Evolutionary conservation across 192 early-diverging fungal species (phyloP).

Genomic region (Coemansia brasiliensis): DNA sequence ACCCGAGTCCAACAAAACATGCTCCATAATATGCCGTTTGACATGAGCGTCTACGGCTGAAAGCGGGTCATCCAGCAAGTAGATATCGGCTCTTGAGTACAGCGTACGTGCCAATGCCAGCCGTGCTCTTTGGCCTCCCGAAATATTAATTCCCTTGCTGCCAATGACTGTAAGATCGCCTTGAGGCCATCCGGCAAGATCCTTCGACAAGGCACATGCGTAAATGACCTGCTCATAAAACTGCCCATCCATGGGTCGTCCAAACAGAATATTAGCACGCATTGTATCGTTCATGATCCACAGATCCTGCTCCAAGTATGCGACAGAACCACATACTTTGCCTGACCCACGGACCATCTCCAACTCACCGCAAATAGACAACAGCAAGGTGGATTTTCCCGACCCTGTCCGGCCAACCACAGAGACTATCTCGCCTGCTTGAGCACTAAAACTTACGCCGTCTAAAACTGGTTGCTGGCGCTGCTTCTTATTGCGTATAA

Average conservation of each 20-base stretch:
- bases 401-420: conserved; percentile 62
- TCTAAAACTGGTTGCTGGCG: not conserved
- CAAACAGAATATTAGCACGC: conserved; percentile 82
- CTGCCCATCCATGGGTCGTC: conserved; percentile 58
- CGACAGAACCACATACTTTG: conserved; percentile 17
- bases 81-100: conserved; percentile 67
- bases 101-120: conserved; percentile 65
- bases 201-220: conserved; percentile 62
- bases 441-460: conserved; percentile 7
- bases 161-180: conserved; percentile 72
- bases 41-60: conserved; percentile 68
- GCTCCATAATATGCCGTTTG: conserved; percentile 63
- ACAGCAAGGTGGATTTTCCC: conserved; percentile 65
- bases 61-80: conserved; percentile 72
- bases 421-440: conserved; percentile 52
- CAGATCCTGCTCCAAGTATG: conserved; percentile 26
- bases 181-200: conserved; percentile 63
- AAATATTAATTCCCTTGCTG: conserved; percentile 70
- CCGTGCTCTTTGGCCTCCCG: conserved; percentile 70
- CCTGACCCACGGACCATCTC: conserved; percentile 40
- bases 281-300: conserved; percentile 58
- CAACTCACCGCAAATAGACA: conserved; percentile 60
- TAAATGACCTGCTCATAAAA: conserved; percentile 63
- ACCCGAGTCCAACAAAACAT: conserved; percentile 56
- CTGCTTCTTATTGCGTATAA: conserved; percentile 8